Conservation (phyloP, 306 rosid genomes). For the Lathyrus tuberosus region DNA sequence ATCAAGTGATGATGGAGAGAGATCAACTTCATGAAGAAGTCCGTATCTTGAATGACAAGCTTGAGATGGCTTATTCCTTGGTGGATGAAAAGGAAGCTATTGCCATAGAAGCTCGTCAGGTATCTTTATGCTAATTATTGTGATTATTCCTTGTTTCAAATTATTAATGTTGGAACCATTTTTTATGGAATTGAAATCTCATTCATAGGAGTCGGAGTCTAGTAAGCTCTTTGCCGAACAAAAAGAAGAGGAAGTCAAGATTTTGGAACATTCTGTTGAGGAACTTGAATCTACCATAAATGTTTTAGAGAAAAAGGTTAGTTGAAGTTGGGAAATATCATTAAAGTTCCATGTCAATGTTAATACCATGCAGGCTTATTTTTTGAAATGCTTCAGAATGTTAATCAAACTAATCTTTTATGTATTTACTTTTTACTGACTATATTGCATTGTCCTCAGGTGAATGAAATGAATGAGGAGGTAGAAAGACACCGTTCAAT, state of each 20-base stretch:
- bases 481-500: constrained; percentile 73
- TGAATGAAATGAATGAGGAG: constrained; percentile 83
- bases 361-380: constrained; percentile 16
- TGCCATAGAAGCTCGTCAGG: constrained; percentile 83
- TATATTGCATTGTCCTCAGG: constrained; percentile 47
- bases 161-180: constrained; percentile 25
- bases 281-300: constrained; percentile 93
- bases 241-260: constrained; percentile 94
- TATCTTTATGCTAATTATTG: constrained; percentile 40
- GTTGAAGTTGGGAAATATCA: constrained; percentile 31
- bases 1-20: constrained; percentile 61
- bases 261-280: constrained; percentile 89
- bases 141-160: constrained; percentile 36
- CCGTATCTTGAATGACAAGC: constrained; percentile 61
- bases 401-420: constrained; percentile 25
- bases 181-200: constrained; percentile 37
- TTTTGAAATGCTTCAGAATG: constrained; percentile 10
- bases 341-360: constrained; percentile 6
- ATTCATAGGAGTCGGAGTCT: constrained; percentile 75
- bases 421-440: constrained; percentile 25
- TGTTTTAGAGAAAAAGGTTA: constrained; percentile 91
- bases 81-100: constrained; percentile 93
- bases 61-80: constrained; percentile 79
- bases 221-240: constrained; percentile 82
- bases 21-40: constrained; percentile 74